Base-by-base conservation (phyloP, 176 grass and related monocot species). In the Saccharum officinarum region DNA sequence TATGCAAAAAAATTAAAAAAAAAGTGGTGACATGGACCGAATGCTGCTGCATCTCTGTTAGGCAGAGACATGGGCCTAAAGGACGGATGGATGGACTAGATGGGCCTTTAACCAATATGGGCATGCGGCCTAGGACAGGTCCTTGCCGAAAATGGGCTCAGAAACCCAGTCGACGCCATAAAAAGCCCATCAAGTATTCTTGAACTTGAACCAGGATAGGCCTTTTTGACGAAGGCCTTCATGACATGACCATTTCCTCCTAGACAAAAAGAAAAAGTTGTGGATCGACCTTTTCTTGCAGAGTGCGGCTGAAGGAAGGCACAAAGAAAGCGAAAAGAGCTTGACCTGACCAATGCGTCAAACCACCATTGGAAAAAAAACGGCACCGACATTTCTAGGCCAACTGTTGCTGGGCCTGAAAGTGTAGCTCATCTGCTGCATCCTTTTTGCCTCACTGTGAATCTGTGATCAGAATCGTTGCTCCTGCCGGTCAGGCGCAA, bases 221-320 rank as follows among this genome's bases (percentile, higher is more conserved):
- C 46, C 34, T 36, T 36, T 36, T 36, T 36, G 3, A 36, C 4
- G 0, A 5, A 50, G 49, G 49, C 49, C 50, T 54, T 54, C 17
- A 7, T 54, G 50, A 2, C 5, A 28, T 28, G 28, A 28, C 28
- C 28, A 28, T 28, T 54, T 20, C 49, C 49, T 52, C 16, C 16
- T 52, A 28, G 28, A 28, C 28, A 28, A 28, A 28, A 18, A 18
- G 15, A 18, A 54, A 18, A 54, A 54, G 17, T 18, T 18, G 17
- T 18, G 49, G 1, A 18, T 0, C 20, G 1, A 44, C 25, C 39
- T 23, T 71, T 73, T 46, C 31, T 8, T 0, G 3, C 7, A 17
- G 69, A 17, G 54, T 74, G 55, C 62, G 17, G 69, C 11, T 16
- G 55, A 74, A 83, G 81, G 20, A 33, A 73, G 10, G 81, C 22